Evolutionary conservation across 2,329 filamentous ascomycete species (phyloP).

Genomic region (Botrytis paeoniae): DNA sequence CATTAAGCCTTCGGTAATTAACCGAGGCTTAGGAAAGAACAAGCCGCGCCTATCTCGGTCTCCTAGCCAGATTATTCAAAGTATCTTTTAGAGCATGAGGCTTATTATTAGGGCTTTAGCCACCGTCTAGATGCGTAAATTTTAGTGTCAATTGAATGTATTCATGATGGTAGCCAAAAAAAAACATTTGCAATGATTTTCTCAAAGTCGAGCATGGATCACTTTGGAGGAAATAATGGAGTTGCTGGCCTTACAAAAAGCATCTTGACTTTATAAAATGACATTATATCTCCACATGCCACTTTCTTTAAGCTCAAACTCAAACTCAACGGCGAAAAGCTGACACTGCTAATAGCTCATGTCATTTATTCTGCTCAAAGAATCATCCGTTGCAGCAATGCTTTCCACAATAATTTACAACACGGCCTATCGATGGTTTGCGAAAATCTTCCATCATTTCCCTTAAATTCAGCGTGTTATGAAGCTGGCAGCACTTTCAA

Average conservation of each 20-base stretch:
- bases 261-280: conserved; percentile 28
- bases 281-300: conserved; percentile 36
- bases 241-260: conserved; percentile 24
- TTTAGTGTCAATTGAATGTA: too few species aligned
- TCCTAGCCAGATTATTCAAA: not conserved
- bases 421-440: conserved; percentile 1
- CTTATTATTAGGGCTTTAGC: not conserved
- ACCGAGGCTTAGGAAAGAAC: conserved; percentile 18
- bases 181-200: conserved; percentile 22
- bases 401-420: not conserved
- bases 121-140: not conserved
- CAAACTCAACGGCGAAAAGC: conserved; percentile 30
- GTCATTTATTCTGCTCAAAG: not conserved
- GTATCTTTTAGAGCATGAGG: not conserved
- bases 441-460: conserved; percentile 26
- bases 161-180: not conserved
- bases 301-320: not conserved
- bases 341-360: conserved; percentile 7
- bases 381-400: not conserved
- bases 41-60: too few species aligned
- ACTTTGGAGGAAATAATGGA: conserved; percentile 25
- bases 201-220: conserved; percentile 31
- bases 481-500: too few species aligned
- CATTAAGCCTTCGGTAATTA: not conserved
- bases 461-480: conserved; percentile 31